Percentiles rank a stretch among this genome's conserved stretches.
These are phyloP conservation scores for Novakomyces olei DNA, from an alignment of 805 yeast species.

Conservation along the genomic window DNA sequence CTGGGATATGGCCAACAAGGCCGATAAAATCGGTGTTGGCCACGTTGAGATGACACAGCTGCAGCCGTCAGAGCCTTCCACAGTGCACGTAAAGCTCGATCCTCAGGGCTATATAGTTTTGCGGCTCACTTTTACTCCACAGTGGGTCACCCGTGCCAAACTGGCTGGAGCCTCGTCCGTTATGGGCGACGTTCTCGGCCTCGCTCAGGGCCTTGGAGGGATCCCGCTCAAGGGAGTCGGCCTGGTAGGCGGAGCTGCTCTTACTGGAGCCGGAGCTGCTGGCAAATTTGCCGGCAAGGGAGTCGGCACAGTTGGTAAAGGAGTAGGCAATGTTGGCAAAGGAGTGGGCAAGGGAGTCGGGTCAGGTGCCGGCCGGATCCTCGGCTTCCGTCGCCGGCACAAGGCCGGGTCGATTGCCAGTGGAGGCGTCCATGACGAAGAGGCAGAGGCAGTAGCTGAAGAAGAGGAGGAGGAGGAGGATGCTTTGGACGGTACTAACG, in stretches of 20 bases:
- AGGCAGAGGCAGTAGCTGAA: too few relatives aligned
- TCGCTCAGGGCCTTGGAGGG: conserved; percentile 20
- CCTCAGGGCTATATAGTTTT: conserved; percentile 47
- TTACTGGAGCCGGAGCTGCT: conserved; percentile 8
- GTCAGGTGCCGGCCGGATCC: conserved; percentile 2
- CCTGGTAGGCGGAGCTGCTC: conserved; percentile 23
- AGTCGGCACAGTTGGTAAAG: conserved; percentile 18
- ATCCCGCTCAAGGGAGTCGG: conserved; percentile 32
- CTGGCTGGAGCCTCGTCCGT: conserved; percentile 12
- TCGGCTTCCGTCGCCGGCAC: neutral
- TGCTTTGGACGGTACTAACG: too few relatives aligned
- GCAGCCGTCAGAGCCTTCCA: conserved; percentile 33
- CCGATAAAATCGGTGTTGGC: conserved; percentile 60
- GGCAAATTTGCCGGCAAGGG: conserved; percentile 11
- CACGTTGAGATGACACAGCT: conserved; percentile 34
- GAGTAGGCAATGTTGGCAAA: neutral
- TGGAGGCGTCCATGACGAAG: too few relatives aligned
- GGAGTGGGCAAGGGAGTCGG: conserved; percentile 3
- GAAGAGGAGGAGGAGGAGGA: too few relatives aligned
- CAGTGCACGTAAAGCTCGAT: conserved; percentile 29
- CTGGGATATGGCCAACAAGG: conserved; percentile 85
- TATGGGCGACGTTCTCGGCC: conserved; percentile 22
- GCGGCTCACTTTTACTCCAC: conserved; percentile 44
- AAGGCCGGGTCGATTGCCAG: too few relatives aligned
- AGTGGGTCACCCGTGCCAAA: conserved; percentile 25